Evolutionary conservation across 106 monocot species (phyloP).

Genomic region (Iris macrosiphon): DNA sequence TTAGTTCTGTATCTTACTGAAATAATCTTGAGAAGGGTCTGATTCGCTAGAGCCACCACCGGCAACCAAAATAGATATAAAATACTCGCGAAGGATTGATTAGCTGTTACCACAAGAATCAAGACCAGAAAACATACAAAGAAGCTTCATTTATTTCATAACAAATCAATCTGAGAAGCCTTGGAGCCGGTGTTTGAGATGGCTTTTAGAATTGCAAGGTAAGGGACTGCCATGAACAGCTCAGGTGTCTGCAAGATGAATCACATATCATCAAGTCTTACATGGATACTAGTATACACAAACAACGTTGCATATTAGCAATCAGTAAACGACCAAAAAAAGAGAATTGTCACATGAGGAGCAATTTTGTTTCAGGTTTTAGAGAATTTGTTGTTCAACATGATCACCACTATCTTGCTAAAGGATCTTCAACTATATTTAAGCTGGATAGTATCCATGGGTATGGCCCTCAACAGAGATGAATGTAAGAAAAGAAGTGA

Average conservation of each 20-base stretch:
- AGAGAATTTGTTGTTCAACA: too few species aligned
- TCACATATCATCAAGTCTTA: slow-evolving; percentile 61
- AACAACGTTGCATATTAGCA: too few species aligned
- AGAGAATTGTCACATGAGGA: too few species aligned
- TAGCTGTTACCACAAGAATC: slow-evolving; percentile 29
- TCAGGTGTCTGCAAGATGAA: slow-evolving; percentile 71
- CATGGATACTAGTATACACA: too few species aligned
- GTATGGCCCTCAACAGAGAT: too few species aligned
- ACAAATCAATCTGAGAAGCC: slow-evolving; percentile 81
- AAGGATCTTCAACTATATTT: too few species aligned
- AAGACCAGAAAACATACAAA: slow-evolving; percentile 43
- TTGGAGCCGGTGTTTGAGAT: slow-evolving; percentile 75
- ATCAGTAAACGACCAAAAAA: too few species aligned
- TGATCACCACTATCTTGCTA: too few species aligned
- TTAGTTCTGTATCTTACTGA: slow-evolving; percentile 33
- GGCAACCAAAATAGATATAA: slow-evolving; percentile 19
- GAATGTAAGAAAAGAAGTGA: too few species aligned
- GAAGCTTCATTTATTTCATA: slow-evolving; percentile 99
- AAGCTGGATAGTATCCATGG: too few species aligned
- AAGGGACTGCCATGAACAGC: slow-evolving; percentile 80
- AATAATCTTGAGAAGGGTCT: slow-evolving; percentile 89
- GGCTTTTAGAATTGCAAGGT: slow-evolving; percentile 94
- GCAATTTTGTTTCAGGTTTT: too few species aligned
- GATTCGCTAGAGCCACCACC: slow-evolving; percentile 96
- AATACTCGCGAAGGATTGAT: neutral